These are phyloP conservation scores for Colletotrichum sp. DNA, from an alignment of 2,329 filamentous ascomycete species.

Conservation along the genomic window DNA sequence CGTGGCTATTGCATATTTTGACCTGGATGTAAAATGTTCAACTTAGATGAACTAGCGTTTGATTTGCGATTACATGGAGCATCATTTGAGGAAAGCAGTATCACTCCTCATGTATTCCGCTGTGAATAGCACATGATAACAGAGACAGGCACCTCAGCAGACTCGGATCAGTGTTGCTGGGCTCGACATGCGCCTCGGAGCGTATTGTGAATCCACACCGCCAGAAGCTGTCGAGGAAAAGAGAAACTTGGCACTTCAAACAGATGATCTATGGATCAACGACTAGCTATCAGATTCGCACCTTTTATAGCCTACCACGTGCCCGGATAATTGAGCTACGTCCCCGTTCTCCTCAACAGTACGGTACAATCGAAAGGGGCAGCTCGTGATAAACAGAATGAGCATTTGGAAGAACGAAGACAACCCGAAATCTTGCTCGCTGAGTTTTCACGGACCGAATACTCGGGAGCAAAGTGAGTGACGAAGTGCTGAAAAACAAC, in stretches of 20 bases:
- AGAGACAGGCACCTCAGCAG: background rate
- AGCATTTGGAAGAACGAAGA: background rate
- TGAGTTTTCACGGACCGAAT: background rate
- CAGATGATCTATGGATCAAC: background rate
- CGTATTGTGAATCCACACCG: background rate
- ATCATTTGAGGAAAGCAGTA: fast-evolving
- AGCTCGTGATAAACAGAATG: too few species aligned
- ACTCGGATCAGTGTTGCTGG: background rate
- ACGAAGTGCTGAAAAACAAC: background rate
- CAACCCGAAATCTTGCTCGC: background rate
- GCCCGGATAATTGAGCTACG: too few species aligned
- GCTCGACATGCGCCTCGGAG: background rate
- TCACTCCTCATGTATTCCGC: background rate
- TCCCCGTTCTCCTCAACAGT: too few species aligned
- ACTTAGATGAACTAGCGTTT: background rate
- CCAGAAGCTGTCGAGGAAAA: background rate
- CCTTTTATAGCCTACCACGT: too few species aligned
- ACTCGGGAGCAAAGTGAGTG: background rate
- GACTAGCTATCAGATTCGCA: background rate
- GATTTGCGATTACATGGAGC: background rate
- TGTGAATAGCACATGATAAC: background rate
- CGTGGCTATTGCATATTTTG: background rate
- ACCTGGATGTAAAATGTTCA: background rate
- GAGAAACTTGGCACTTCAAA: background rate
- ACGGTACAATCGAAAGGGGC: too few species aligned